phyloP scores from a whole-genome alignment of 1,284 basidiomycete species.

The Cryptococcus sp. region DNA sequence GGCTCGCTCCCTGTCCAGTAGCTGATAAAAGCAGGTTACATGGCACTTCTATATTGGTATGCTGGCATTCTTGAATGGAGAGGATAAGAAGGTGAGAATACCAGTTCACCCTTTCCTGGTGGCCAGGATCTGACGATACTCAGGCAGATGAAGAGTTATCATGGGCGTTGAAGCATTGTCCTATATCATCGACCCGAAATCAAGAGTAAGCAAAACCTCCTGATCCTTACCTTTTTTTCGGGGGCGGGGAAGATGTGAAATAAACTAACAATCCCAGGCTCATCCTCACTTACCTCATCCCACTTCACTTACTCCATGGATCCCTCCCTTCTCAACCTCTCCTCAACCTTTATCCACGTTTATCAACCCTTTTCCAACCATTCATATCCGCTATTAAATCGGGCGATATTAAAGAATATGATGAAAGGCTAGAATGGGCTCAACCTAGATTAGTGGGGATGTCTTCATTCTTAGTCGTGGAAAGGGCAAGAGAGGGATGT shows the following conservation, averaged over 20 bases:
- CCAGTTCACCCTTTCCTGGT: background rate
- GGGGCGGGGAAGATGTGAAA: background rate
- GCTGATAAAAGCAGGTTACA: slow-evolving; percentile 54
- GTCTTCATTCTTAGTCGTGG: slow-evolving; percentile 78
- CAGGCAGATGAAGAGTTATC: slow-evolving; percentile 78
- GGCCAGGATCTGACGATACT: slow-evolving; percentile 1
- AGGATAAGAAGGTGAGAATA: slow-evolving; percentile 65
- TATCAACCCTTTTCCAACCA: slow-evolving; percentile 70
- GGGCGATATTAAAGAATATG: slow-evolving; percentile 77
- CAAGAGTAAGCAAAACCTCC: slow-evolving; percentile 61
- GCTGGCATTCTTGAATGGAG: slow-evolving; percentile 87
- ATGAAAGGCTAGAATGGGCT: slow-evolving; percentile 62
- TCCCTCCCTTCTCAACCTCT: slow-evolving; percentile 69
- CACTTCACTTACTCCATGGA: slow-evolving; percentile 78
- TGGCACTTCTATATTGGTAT: slow-evolving; percentile 91
- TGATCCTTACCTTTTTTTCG: background rate
- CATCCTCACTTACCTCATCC: slow-evolving; percentile 84
- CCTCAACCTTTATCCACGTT: slow-evolving; percentile 63
- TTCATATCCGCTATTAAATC: slow-evolving; percentile 71
- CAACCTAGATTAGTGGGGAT: slow-evolving; percentile 71
- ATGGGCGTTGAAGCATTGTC: slow-evolving; percentile 75
- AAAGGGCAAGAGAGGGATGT: slow-evolving; percentile 81
- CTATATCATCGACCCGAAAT: slow-evolving; percentile 62
- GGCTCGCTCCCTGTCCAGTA: slow-evolving; percentile 44
- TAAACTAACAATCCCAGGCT: slow-evolving; percentile 55